Percentiles rank a stretch among this genome's conserved stretches.
Evolutionary conservation across 108 stramenopile genomes (phyloP).

Genomic region (Conticribra guillardii): DNA sequence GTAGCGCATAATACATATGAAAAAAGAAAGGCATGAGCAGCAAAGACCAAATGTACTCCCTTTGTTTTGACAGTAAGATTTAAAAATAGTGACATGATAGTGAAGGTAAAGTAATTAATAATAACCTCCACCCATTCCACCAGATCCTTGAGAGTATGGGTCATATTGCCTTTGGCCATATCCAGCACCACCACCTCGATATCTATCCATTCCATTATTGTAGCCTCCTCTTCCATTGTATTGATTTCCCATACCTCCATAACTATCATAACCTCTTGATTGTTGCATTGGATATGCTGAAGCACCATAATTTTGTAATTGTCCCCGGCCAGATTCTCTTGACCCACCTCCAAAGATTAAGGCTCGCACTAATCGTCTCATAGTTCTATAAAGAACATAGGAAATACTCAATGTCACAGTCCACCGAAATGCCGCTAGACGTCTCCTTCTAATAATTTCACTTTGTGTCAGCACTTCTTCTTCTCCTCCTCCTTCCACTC

Average conservation of each 20-base stretch:
- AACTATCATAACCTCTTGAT: constrained; percentile 5
- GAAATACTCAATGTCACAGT: constrained; percentile 59
- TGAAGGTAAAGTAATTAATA: too few relatives aligned
- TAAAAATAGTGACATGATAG: too few relatives aligned
- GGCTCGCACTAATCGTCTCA: constrained; percentile 50
- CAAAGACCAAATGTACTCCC: too few relatives aligned
- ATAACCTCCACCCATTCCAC: constrained; percentile 5
- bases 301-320: background rate
- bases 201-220: constrained; percentile 22
- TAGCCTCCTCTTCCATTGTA: constrained; percentile 18
- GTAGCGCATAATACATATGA: too few relatives aligned
- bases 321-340: constrained; percentile 6
- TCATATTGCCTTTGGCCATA: constrained; percentile 17
- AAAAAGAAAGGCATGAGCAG: too few relatives aligned
- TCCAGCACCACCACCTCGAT: constrained; percentile 19
- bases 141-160: constrained; percentile 5
- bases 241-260: constrained; percentile 27
- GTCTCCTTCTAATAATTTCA: constrained; percentile 49
- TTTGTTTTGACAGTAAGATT: too few relatives aligned
- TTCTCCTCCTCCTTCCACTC: constrained; percentile 50
- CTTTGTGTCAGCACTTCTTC: constrained; percentile 31
- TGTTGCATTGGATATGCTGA: background rate
- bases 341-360: constrained; percentile 24
- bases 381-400: constrained; percentile 61
- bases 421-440: constrained; percentile 78